Evolutionary conservation across 257 asterid genomes (phyloP), one percentile per base, ranked within the genome.

Genomic region (Anisodus acutangulus): DNA sequence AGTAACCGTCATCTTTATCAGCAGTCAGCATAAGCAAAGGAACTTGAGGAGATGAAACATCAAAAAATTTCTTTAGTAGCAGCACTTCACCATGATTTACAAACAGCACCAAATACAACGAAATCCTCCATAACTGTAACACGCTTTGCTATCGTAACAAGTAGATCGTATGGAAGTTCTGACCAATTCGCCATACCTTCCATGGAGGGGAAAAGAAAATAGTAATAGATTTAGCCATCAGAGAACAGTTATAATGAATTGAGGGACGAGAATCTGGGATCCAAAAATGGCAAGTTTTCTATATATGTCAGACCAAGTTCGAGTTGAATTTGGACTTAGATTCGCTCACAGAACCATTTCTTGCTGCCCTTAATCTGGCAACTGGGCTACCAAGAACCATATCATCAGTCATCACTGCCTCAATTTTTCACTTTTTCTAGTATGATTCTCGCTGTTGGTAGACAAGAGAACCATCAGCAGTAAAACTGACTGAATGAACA

Each of bases 241-340:
- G 15, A 31, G 72, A 66, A 66, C 72, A 66, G 35, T 12, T 66
- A 66, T 66, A 35, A 66, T 5, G 72, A 66, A 66, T 5, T 66
- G n/a, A 66, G 47, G 72, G 72, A 66, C 47, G 31, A 31, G 19
- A 66, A 66, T 66, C 72, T 66, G 6, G 45, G 45, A 66, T 66
- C 72, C n/a, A 66, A 41, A 41, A 66, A 35, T 9, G 45, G 72
- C 47, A 11, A 66, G 72, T 66, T 66, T 66, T 66, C n/a, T 31
- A 35, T 66, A 41, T 41, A 41, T 41, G 45, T 41, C 45, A 41
- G 45, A 41, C 45, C n/a, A 2, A 66, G 47, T 12, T 8, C 15
- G 45, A 66, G 72, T 35, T 2, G 72, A 66, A 66, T 66, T 66
- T 66, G 72, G 47, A 35, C 72, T 66, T 31, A 12, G 72, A 66